Percentiles rank a stretch among this genome's conserved stretches.
Evolutionary conservation across 2,329 filamentous ascomycete species (phyloP).

Genomic region (Tolypocladium endophyticum): DNA sequence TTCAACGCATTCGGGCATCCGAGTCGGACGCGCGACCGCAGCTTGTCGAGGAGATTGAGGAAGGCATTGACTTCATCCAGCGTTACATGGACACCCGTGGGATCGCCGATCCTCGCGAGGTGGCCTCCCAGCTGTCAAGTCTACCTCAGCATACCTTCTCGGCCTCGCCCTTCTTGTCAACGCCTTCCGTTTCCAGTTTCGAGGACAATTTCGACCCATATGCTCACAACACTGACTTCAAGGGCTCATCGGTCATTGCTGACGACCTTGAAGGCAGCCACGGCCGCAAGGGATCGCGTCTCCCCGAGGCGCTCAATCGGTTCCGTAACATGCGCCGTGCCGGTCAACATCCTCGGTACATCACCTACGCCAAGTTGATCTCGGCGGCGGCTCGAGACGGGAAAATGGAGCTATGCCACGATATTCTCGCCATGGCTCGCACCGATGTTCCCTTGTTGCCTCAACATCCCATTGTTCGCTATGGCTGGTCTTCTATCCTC

Average conservation of each 20-base stretch:
- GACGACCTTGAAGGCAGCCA: conserved; percentile 77
- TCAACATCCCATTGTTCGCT: conserved; percentile 79
- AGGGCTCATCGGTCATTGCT: conserved; percentile 81
- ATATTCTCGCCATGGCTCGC: conserved; percentile 82
- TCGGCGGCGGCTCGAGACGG: conserved; percentile 77
- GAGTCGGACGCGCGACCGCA: conserved; percentile 41
- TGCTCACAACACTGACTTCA: conserved; percentile 81
- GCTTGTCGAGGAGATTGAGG: conserved; percentile 71
- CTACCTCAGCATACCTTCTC: conserved; percentile 31
- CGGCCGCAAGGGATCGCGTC: conserved; percentile 59
- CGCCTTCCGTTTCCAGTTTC: conserved; percentile 47
- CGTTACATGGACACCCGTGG: conserved; percentile 47
- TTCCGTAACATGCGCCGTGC: conserved; percentile 90
- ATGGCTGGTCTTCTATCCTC: conserved; percentile 92
- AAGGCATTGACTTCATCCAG: conserved; percentile 62
- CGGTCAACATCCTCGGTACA: conserved; percentile 86
- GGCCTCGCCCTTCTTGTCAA: conserved; percentile 41
- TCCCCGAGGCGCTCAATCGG: conserved; percentile 71
- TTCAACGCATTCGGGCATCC: conserved; percentile 64
- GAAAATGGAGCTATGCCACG: conserved; percentile 71
- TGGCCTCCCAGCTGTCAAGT: conserved; percentile 33
- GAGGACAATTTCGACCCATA: conserved; percentile 90
- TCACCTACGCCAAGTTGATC: conserved; percentile 94
- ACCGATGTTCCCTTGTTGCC: conserved; percentile 75
- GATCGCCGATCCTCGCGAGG: conserved; percentile 44